These are phyloP conservation scores for Trypanosoma rangeli DNA, from an alignment of 208 protist species.

Conservation along the genomic window DNA sequence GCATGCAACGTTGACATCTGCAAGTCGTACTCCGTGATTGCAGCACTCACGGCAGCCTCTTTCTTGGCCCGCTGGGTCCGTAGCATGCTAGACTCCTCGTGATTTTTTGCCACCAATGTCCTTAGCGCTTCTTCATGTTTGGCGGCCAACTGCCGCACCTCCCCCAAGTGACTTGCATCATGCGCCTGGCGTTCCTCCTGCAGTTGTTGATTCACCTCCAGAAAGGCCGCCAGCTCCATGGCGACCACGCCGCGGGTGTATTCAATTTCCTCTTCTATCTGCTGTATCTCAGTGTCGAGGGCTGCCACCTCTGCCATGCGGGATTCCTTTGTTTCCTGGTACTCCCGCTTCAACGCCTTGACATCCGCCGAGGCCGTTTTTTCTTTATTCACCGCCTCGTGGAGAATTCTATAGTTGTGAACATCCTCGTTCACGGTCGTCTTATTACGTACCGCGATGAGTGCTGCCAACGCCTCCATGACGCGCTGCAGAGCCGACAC, in stretches of 20 bases:
- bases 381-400: slow-evolving; percentile 89
- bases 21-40: slow-evolving; percentile 83
- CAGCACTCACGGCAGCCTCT: slow-evolving; percentile 78
- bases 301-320: slow-evolving; percentile 64
- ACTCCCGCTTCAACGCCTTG: slow-evolving; percentile 87
- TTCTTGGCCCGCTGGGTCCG: slow-evolving; percentile 73
- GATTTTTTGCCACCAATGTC: slow-evolving; percentile 41
- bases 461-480: slow-evolving; percentile 38
- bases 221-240: slow-evolving; percentile 68
- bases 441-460: slow-evolving; percentile 68
- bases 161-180: slow-evolving; percentile 57
- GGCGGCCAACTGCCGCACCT: slow-evolving; percentile 40
- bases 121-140: slow-evolving; percentile 39
- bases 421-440: slow-evolving; percentile 90
- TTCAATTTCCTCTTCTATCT: slow-evolving; percentile 74
- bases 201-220: slow-evolving; percentile 51
- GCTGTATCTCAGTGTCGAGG: slow-evolving; percentile 60
- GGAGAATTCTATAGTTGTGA: slow-evolving; percentile 80
- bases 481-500: slow-evolving; percentile 46
- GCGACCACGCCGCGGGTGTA: slow-evolving; percentile 69
- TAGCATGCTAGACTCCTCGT: slow-evolving; percentile 56
- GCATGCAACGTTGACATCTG: slow-evolving; percentile 47
- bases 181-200: slow-evolving; percentile 43
- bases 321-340: slow-evolving; percentile 64
- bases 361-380: slow-evolving; percentile 86